A percentile compares a stretch with the other conserved stretches of the same genome.
Evolutionary conservation across 805 yeast genomes (phyloP).

Genomic region (Sugiyamaella americana): DNA sequence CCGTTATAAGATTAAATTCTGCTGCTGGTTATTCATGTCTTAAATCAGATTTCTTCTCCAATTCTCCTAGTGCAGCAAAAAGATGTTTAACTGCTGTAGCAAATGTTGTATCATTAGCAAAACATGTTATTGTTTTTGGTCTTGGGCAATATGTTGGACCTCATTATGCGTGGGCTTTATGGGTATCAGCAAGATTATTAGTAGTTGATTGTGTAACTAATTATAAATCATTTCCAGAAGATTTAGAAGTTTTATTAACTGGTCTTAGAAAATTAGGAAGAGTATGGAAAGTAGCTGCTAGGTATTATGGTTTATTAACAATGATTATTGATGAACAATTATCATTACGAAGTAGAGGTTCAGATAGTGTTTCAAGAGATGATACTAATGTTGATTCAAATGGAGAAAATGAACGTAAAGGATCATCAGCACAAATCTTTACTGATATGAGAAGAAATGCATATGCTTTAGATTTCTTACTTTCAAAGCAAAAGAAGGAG

Average conservation of each 20-base stretch:
- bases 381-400: neutral
- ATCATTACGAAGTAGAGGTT: constrained; percentile 12
- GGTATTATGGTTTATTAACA: constrained; percentile 21
- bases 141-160: constrained; percentile 23
- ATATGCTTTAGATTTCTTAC: constrained; percentile 24
- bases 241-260: constrained; percentile 19
- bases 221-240: constrained; percentile 19
- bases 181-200: constrained; percentile 26
- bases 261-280: constrained; percentile 19
- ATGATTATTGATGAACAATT: constrained; percentile 25
- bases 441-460: constrained; percentile 27
- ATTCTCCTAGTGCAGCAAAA: constrained; percentile 21
- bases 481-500: constrained; percentile 12
- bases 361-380: neutral
- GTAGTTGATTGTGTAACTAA: constrained; percentile 24
- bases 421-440: constrained; percentile 19
- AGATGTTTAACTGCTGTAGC: constrained; percentile 20
- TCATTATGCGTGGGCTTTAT: constrained; percentile 25
- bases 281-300: constrained; percentile 24
- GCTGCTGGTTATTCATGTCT: constrained; percentile 24
- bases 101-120: constrained; percentile 18
- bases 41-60: constrained; percentile 21
- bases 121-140: constrained; percentile 11
- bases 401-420: neutral
- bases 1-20: constrained; percentile 24